phyloP scores from a whole-genome alignment of 2,329 filamentous ascomycete species.

The Venturia asperata region DNA sequence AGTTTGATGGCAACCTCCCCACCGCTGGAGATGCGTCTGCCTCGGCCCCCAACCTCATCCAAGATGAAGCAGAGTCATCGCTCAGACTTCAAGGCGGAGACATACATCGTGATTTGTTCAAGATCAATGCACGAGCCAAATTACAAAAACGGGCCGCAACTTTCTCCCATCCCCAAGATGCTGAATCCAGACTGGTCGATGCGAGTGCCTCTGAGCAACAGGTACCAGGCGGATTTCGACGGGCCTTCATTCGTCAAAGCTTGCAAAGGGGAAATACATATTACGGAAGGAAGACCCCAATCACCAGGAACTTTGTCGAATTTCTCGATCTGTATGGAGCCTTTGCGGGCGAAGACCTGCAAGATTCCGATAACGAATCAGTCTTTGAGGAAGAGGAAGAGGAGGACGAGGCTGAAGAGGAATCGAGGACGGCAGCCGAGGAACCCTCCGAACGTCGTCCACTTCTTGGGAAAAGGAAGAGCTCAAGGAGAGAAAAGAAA shows the following conservation, averaged over 20 bases:
- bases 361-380: slow-evolving; percentile 54
- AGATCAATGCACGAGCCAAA: slow-evolving; percentile 51
- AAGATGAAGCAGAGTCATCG: slow-evolving; percentile 50
- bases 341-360: slow-evolving; percentile 66
- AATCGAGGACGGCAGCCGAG: slow-evolving; percentile 20
- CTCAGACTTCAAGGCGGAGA: slow-evolving; percentile 68
- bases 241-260: slow-evolving; percentile 43
- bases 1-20: not conserved
- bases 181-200: slow-evolving; percentile 24
- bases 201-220: slow-evolving; percentile 40
- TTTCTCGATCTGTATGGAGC: slow-evolving; percentile 69
- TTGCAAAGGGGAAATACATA: slow-evolving; percentile 30
- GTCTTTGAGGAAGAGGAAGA: slow-evolving; percentile 47
- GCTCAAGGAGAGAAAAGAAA: slow-evolving; percentile 36
- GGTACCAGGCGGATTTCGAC: slow-evolving; percentile 48
- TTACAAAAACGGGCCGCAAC: slow-evolving; percentile 55
- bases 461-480: slow-evolving; percentile 51
- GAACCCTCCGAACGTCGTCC: slow-evolving; percentile 49
- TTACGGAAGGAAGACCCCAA: slow-evolving; percentile 44
- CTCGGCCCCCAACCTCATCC: slow-evolving; percentile 6
- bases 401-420: slow-evolving; percentile 26
- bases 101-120: slow-evolving; percentile 71
- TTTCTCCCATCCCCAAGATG: slow-evolving; percentile 50
- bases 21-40: not conserved
- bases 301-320: slow-evolving; percentile 65